phyloP scores from a whole-genome alignment of 768 basidiomycete species.

The Gyrodon lividus region DNA sequence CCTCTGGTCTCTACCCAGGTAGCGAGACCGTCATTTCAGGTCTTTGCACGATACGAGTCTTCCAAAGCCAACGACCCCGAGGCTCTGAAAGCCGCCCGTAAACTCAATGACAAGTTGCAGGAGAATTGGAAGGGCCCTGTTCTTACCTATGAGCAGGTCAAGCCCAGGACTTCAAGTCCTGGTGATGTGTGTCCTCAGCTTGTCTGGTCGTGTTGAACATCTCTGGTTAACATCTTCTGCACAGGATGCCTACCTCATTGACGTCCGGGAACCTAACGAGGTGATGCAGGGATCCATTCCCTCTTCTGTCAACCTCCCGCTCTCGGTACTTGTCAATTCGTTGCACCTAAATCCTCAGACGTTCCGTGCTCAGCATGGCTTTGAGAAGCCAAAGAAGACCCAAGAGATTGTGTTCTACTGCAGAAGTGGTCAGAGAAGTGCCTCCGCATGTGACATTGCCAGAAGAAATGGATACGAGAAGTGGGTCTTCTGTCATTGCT shows the following conservation, averaged over 20 bases:
- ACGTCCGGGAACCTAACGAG: constrained; percentile 93
- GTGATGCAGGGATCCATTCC: constrained; percentile 91
- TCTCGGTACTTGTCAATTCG: constrained; percentile 70
- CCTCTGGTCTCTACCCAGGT: constrained; percentile 4
- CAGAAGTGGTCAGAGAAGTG: constrained; percentile 81
- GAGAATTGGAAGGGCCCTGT: constrained; percentile 76
- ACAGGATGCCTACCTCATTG: constrained; percentile 73
- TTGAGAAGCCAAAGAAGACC: constrained; percentile 63
- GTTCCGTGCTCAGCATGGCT: constrained; percentile 68
- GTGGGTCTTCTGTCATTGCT: constrained; percentile 41
- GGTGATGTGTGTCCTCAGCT: constrained; percentile 44
- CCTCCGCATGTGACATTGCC: constrained; percentile 79
- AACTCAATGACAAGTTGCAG: constrained; percentile 40
- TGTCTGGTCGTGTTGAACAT: not conserved
- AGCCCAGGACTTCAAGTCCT: constrained; percentile 77
- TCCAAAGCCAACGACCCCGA: constrained; percentile 26
- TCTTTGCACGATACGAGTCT: constrained; percentile 35
- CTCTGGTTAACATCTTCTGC: constrained; percentile 12
- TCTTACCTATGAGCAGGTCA: constrained; percentile 77
- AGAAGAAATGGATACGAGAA: constrained; percentile 79
- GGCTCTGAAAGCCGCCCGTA: constrained; percentile 30
- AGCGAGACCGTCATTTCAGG: constrained; percentile 11
- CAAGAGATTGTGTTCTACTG: constrained; percentile 91
- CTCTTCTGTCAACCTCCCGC: constrained; percentile 85
- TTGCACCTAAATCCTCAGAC: constrained; percentile 53